Base-by-base conservation (phyloP, 495 filamentous ascomycete species). In the Penicillium bovifimosum region DNA sequence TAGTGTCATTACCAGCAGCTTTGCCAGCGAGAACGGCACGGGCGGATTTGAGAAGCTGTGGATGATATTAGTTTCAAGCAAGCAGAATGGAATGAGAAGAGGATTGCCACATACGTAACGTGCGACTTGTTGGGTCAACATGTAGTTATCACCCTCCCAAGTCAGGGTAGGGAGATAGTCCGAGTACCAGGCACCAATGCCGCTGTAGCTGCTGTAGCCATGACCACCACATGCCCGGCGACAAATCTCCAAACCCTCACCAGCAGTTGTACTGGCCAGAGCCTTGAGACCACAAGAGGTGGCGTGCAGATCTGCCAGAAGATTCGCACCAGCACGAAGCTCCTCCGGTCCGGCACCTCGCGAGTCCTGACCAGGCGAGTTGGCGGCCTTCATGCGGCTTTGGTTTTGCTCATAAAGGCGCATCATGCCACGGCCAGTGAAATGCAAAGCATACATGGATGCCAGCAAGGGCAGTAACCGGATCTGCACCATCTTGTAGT, bases 101-200 rank as follows among this genome's bases (percentile, higher is more conserved):
- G 16, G 14, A 26, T n/a, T 27, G 38, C 2, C n/a, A 61, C 69
- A 53, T 65, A 78, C 71, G 58, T 87, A 87, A 55, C 85, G 76
- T 4, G 84, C 82, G n/a, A 87, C 85, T 71, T 90, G 86, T 59
- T 89, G 86, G 31, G 83, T 84, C 41, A 89, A 70, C 82, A 89
- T 87, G 61, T 85, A 88, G 70, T 89, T 89, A 64, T 89, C 86
- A 35, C 86, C 84, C 41, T 74, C 72, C 72, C 71, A 76, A 10
- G 86, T 88, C 24, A 83, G 74, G 0, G 83, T 86, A 16, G 86
- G 82, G 0, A 87, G 72, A 62, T 86, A 85, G 56, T 87, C 82
- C 6, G 86, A 71, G 62, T 86, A 89, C 72, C 78, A 81, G 6
- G 77, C 58, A 4, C 83, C 83, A 54, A 89, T 86, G 10, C 86